Evolutionary conservation across 2,329 filamentous ascomycete genomes (phyloP).

Genomic region (Fusarium anthophilum): DNA sequence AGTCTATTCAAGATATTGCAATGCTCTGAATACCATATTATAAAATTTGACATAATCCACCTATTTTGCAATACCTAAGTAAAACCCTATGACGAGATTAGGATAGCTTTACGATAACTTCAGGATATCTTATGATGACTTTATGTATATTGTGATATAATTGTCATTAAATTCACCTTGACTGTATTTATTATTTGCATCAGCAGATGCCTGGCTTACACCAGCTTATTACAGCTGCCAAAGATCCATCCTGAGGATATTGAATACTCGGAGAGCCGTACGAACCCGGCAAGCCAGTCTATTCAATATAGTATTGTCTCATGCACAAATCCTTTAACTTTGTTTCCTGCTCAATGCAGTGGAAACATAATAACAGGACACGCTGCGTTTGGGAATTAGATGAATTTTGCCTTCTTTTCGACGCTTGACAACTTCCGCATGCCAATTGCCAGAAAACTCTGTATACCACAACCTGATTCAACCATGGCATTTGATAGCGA

Average conservation of each 20-base stretch:
- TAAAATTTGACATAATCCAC: neutral
- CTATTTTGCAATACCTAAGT: neutral
- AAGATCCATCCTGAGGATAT: neutral
- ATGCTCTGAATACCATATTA: neutral
- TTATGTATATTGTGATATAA: neutral
- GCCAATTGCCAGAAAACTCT: neutral
- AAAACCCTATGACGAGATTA: neutral
- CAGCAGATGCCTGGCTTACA: neutral
- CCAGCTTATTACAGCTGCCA: neutral
- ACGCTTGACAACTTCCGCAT: neutral
- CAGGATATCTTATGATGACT: neutral
- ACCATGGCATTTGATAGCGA: neutral
- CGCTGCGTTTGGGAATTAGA: neutral
- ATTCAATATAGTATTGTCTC: neutral
- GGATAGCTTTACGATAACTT: too few relatives aligned
- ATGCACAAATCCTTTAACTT: neutral
- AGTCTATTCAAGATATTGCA: neutral
- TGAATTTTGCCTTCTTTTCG: neutral
- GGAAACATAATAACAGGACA: neutral
- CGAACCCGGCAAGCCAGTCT: neutral
- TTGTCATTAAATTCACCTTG: neutral
- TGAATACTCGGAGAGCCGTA: neutral
- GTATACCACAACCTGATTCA: neutral
- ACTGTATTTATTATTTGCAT: neutral
- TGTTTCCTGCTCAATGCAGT: neutral